Conservation (phyloP, 192 early-diverging fungal genomes). For the Rhizophagus clarus region DNA sequence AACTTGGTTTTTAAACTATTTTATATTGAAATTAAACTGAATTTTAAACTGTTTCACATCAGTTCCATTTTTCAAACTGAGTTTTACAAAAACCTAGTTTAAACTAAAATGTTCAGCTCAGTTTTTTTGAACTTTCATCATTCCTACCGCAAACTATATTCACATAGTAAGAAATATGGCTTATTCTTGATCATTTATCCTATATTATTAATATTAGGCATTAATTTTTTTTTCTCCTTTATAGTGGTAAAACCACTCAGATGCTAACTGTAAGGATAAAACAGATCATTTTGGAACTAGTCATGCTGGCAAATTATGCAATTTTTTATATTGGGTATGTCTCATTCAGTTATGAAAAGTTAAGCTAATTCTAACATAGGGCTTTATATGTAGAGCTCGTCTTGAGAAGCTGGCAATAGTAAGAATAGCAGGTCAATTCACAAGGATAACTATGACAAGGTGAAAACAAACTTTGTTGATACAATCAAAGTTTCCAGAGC, state of each 20-base stretch:
- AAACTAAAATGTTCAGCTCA: too few species aligned
- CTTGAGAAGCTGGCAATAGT: constrained; percentile 23
- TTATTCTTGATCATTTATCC: not conserved
- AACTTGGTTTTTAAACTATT: too few species aligned
- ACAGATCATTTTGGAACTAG: not conserved
- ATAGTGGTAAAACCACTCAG: constrained; percentile 30
- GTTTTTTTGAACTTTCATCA: too few species aligned
- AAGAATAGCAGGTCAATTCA: constrained; percentile 28
- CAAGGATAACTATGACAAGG: constrained; percentile 32
- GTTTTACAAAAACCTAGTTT: too few species aligned
- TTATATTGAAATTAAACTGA: too few species aligned
- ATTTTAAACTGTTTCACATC: too few species aligned
- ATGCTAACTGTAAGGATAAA: constrained; percentile 31
- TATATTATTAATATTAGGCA: constrained; percentile 20
- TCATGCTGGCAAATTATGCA: constrained; percentile 21
- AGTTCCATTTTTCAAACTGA: too few species aligned
- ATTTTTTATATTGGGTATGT: constrained; percentile 31
- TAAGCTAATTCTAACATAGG: not conserved
- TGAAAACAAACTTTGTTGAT: constrained; percentile 13
- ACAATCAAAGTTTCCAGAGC: constrained; percentile 7
- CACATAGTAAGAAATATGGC: constrained; percentile 15
- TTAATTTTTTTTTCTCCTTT: constrained; percentile 14
- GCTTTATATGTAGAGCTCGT: constrained; percentile 19
- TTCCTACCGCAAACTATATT: constrained; percentile 5
- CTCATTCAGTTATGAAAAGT: constrained; percentile 15